Conservation (phyloP, 306 rosid genomes). For the Nissolia schottii region DNA sequence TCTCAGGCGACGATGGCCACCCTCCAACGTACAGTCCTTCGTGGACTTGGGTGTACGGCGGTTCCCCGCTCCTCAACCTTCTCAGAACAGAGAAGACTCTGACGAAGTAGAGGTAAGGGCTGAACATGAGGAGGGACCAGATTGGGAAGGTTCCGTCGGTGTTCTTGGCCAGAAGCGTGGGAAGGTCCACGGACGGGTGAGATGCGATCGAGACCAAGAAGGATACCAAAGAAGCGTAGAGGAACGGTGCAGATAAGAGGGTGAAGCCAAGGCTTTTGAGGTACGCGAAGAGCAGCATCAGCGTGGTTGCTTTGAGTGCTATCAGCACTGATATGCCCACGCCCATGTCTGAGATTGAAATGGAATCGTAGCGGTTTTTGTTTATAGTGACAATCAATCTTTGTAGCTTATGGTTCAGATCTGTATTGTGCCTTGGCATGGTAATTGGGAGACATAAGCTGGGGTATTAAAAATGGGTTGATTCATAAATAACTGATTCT, state of each 20-base stretch:
- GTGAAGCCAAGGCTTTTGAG: conserved; percentile 42
- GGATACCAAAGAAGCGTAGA: conserved; percentile 59
- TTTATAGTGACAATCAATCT: too few species aligned
- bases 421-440: too few species aligned
- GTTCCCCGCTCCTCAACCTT: conserved; percentile 55
- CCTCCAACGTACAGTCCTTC: conserved; percentile 83
- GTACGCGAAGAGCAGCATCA: conserved; percentile 39
- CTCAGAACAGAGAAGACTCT: conserved; percentile 58
- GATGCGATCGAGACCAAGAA: conserved; percentile 67
- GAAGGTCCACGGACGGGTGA: conserved; percentile 67
- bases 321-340: conserved; percentile 63
- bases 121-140: conserved; percentile 51
- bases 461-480: too few species aligned
- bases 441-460: too few species aligned
- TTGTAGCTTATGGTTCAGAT: too few species aligned
- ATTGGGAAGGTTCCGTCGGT: conserved; percentile 74
- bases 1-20: conserved; percentile 72
- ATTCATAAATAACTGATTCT: too few species aligned
- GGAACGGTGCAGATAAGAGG: conserved; percentile 52
- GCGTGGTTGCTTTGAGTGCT: conserved; percentile 50
- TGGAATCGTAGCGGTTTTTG: too few species aligned
- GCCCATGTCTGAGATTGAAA: too few species aligned
- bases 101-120: conserved; percentile 73
- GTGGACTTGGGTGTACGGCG: conserved; percentile 49
- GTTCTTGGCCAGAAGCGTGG: conserved; percentile 65